Percentiles rank a stretch among this genome's conserved stretches.
Evolutionary conservation across 1,284 basidiomycete species (phyloP).

Genomic region (Rhodotorula sp.): DNA sequence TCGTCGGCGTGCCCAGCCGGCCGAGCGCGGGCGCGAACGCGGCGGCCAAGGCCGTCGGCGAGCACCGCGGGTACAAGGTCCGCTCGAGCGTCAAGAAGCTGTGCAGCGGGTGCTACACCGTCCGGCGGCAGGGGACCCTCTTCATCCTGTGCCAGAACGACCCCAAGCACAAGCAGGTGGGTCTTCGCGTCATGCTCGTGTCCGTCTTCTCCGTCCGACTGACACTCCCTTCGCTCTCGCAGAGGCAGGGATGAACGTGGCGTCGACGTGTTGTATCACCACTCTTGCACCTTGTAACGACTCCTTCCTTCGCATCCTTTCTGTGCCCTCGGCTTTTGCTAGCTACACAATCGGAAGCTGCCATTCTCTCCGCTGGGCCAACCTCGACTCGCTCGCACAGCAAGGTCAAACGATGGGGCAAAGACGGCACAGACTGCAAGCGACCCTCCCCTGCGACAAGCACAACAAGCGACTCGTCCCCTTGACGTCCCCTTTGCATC

Average conservation of each 20-base stretch:
- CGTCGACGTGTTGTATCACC: not conserved
- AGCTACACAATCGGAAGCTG: no score
- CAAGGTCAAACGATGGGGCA: no score
- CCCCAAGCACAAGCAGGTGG: conserved; percentile 96
- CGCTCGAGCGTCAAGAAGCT: conserved; percentile 80
- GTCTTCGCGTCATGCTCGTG: not conserved
- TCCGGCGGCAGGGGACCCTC: conserved; percentile 76
- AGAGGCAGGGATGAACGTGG: no score
- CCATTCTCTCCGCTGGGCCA: no score
- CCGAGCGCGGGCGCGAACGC: not conserved
- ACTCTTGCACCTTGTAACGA: not conserved
- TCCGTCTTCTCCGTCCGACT: no score
- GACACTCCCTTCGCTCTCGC: no score
- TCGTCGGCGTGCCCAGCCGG: conserved; percentile 2
- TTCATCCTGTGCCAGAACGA: conserved; percentile 93
- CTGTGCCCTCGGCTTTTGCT: not conserved
- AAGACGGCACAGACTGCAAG: no score
- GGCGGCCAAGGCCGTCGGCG: not conserved
- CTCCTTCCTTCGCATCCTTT: no score
- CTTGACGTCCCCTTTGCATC: no score
- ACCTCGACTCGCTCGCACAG: no score
- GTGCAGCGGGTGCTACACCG: conserved; percentile 51
- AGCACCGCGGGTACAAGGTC: conserved; percentile 86
- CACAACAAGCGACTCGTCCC: no score
- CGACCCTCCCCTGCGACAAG: no score